Percentiles rank a stretch among this genome's conserved stretches.
phyloP scores from a whole-genome alignment of 2,329 filamentous ascomycete species.

The Zymoseptoria brevis region DNA sequence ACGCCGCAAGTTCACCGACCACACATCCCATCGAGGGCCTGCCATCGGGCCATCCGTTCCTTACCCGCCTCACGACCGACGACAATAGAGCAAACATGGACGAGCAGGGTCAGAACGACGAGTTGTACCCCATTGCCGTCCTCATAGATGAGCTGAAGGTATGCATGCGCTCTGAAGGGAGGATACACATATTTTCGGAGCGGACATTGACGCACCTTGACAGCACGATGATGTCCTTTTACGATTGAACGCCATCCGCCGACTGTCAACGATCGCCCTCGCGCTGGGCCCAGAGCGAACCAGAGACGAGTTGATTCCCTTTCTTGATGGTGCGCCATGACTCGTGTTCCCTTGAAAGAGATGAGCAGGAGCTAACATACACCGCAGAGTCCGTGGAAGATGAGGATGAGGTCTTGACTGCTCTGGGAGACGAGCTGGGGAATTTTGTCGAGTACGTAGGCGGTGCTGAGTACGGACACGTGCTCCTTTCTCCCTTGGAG shows the following conservation, averaged over 20 bases:
- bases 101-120: conserved; percentile 81
- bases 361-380: conserved; percentile 25
- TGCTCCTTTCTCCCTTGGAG: conserved; percentile 92
- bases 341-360: background rate
- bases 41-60: conserved; percentile 20
- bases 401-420: conserved; percentile 95
- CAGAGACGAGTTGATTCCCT: conserved; percentile 96
- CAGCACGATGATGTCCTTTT: conserved; percentile 98
- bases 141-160: conserved; percentile 99
- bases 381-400: conserved; percentile 90
- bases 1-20: conserved; percentile 3
- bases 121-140: conserved; percentile 99
- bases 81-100: conserved; percentile 58
- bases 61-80: conserved; percentile 11
- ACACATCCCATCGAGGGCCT: conserved; percentile 17
- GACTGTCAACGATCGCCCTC: conserved; percentile 94
- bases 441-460: conserved; percentile 97
- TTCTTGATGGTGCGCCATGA: conserved; percentile 77
- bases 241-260: conserved; percentile 95
- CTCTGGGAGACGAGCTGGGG: conserved; percentile 92
- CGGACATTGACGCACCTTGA: conserved; percentile 6
- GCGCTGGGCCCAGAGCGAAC: conserved; percentile 93
- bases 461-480: conserved; percentile 85
- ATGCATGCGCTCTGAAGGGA: conserved; percentile 27
- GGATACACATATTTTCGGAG: background rate